Base-by-base conservation (phyloP, 2,329 filamentous ascomycete genomes). In the Penicillium sp. region DNA sequence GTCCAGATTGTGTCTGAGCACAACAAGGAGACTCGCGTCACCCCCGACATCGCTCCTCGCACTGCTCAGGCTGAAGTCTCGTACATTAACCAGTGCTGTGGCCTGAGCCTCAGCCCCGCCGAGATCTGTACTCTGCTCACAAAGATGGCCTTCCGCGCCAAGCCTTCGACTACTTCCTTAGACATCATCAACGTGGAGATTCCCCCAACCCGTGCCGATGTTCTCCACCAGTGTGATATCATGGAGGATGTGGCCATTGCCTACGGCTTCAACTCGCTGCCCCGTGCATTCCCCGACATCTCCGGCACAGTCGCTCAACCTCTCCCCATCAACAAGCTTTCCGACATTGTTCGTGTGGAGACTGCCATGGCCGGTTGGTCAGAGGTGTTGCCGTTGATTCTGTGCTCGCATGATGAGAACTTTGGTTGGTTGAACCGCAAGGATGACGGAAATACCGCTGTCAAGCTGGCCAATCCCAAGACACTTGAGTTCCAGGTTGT, bases 221-320 rank as follows among this genome's bases (percentile, higher is more conserved):
- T 99, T 41, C 86, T 99, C 33, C 94, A 99, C 76, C 90, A 97
- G 72, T 95, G 92, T 68, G 94, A 99, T 73, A 90, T 99, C 65
- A 99, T 99, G 93, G 94, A 99, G 78, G 95, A 99, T 72, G 87
- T 95, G 21, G 94, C 92, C 40, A 94, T 99, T 63, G 92, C 91
- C 52, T 97, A 97, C 75, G 94, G 95, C 64, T 99, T 96, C 84
- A 99, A 99, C 82, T 91, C 90, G 62, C 87, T 99, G 19, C 92
- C 93, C 1, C 88, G 92, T 51, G 87, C 88, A 48, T 91, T 93
- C 70, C 92, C 92, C 9, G 92, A 87, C 75, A 92, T 92, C 71
- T 89, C 90, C 25, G 89, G 88, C 54, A 94, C 91, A 6, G 86
- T 97, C 60, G 95, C 91, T 46, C 89, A 91, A 56, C 91, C 92